Percentiles rank a stretch among this genome's conserved stretches.
Conservation (phyloP, 148 eudicot genomes). For the Pouteria glomerata region DNA sequence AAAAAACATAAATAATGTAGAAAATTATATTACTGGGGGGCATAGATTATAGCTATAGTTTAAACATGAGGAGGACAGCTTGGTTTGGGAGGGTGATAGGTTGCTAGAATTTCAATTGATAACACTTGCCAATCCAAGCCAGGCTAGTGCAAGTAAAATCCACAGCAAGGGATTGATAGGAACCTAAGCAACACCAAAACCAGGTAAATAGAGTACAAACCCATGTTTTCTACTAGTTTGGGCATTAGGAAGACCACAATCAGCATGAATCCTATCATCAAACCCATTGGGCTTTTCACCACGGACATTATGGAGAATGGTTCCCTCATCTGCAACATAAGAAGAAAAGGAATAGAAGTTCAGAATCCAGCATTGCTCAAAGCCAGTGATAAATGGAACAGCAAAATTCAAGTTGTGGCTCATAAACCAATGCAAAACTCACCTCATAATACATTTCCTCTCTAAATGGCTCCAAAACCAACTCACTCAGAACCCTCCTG, state of each 20-base stretch:
- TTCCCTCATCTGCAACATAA: slow-evolving; percentile 73
- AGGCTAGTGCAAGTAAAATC: too few relatives aligned
- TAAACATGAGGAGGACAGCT: too few relatives aligned
- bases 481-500: slow-evolving; percentile 74
- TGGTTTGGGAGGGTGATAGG: too few relatives aligned
- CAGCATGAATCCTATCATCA: slow-evolving; percentile 92
- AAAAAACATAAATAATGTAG: not conserved
- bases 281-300: slow-evolving; percentile 93
- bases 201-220: slow-evolving; percentile 38
- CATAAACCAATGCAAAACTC: not conserved
- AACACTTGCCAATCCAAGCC: too few relatives aligned
- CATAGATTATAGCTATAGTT: too few relatives aligned
- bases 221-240: slow-evolving; percentile 79
- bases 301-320: slow-evolving; percentile 68
- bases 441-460: slow-evolving; percentile 96
- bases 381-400: not conserved
- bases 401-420: not conserved
- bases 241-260: slow-evolving; percentile 92
- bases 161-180: too few relatives aligned
- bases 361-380: not conserved
- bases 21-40: too few relatives aligned
- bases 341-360: not conserved
- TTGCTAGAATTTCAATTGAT: too few relatives aligned
- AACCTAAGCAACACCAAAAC: slow-evolving; percentile 5
- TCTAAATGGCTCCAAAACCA: slow-evolving; percentile 88